Conservation (phyloP, 805 yeast species). For the Yamadazyma akitaensis region DNA sequence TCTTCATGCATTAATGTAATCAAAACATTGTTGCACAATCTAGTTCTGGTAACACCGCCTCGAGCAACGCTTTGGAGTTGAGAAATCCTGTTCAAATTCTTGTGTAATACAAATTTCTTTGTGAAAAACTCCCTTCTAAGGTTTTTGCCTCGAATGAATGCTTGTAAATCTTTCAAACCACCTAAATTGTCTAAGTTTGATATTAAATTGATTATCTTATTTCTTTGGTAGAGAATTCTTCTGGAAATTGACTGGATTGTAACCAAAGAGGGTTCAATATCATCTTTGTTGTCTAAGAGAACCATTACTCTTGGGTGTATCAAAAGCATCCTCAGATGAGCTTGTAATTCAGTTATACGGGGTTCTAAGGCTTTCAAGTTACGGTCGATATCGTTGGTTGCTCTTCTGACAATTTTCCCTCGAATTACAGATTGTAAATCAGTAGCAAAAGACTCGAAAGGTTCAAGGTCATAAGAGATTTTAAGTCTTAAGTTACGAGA, state of each 20-base stretch:
- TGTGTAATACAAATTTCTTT: conserved; percentile 7
- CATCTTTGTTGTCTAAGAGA: conserved; percentile 20
- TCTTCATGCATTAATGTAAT: conserved; percentile 42
- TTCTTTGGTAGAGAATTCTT: conserved; percentile 19
- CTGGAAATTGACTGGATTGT: conserved; percentile 32
- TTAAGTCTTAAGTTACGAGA: conserved; percentile 18
- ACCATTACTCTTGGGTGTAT: conserved; percentile 19
- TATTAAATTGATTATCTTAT: conserved; percentile 17
- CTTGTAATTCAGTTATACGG: conserved; percentile 35
- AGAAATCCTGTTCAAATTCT: conserved; percentile 9
- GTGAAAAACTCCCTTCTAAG: conserved; percentile 25
- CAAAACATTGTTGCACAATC: conserved; percentile 41
- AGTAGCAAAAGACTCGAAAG: conserved; percentile 19
- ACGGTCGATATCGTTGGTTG: conserved; percentile 10
- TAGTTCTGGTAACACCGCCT: conserved; percentile 44
- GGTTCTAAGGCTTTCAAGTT: conserved; percentile 12
- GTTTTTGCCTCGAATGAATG: conserved; percentile 35
- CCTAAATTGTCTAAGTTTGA: conserved; percentile 14
- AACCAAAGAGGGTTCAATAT: conserved; percentile 21
- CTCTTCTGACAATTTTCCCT: conserved; percentile 31
- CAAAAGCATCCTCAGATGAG: conserved; percentile 25
- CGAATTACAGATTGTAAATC: conserved; percentile 44
- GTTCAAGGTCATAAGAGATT: conserved; percentile 7
- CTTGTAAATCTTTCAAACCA: conserved; percentile 33
- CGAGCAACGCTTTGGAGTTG: conserved; percentile 44